A percentile compares a stretch with the other conserved stretches of the same genome.
Evolutionary conservation across 2,329 filamentous ascomycete genomes (phyloP).

Genomic region (Microthyrium microscopicum): DNA sequence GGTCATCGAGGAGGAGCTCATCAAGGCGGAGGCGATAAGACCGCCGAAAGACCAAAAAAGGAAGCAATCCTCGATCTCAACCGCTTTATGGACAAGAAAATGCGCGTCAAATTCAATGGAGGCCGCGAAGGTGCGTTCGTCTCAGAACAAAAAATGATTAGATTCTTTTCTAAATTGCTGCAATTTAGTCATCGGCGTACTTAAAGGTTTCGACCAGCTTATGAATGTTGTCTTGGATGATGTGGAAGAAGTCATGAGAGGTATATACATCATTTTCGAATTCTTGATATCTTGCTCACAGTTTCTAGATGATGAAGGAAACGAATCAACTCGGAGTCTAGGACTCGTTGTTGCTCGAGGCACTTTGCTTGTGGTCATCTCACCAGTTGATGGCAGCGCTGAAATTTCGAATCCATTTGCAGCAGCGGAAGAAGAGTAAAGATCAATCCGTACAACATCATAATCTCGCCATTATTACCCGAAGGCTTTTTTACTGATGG

Average conservation of each 20-base stretch:
- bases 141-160: background rate
- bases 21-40: slow-evolving; percentile 19
- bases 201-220: slow-evolving; percentile 92
- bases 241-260: slow-evolving; percentile 75
- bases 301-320: slow-evolving; percentile 71
- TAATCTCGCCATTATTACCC: no score
- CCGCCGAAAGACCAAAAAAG: slow-evolving; percentile 75
- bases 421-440: slow-evolving; percentile 36
- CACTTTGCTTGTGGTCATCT: slow-evolving; percentile 82
- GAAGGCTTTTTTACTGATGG: no score
- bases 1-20: slow-evolving; percentile 15
- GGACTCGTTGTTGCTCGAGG: slow-evolving; percentile 79
- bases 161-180: slow-evolving; percentile 2
- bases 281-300: slow-evolving; percentile 1
- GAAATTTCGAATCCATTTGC: slow-evolving; percentile 90
- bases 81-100: slow-evolving; percentile 95
- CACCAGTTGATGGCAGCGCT: slow-evolving; percentile 85
- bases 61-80: slow-evolving; percentile 92
- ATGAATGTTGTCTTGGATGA: slow-evolving; percentile 97
- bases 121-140: slow-evolving; percentile 62
- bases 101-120: slow-evolving; percentile 92
- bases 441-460: no score
- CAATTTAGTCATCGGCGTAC: slow-evolving; percentile 58
- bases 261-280: slow-evolving; percentile 30
- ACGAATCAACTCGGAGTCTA: slow-evolving; percentile 62